Percentiles rank a stretch among this genome's conserved stretches.
Evolutionary conservation across 2,329 filamentous ascomycete genomes (phyloP).

Genomic region (Calonectria honghensis): DNA sequence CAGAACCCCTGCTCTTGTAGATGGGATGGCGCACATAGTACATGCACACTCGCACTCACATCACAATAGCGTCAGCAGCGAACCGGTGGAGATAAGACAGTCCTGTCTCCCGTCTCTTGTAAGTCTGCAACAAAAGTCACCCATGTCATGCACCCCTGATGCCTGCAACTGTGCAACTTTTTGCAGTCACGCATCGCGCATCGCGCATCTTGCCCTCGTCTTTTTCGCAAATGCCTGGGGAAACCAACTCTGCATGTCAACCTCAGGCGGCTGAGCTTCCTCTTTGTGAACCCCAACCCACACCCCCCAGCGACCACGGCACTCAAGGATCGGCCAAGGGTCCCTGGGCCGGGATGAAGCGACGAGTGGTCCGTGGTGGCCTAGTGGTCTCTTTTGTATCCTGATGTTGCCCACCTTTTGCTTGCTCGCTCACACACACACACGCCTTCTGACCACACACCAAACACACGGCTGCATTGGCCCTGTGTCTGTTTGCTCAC

Average conservation of each 20-base stretch:
- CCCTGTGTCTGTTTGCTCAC: slow-evolving; percentile 1
- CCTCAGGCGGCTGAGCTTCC: slow-evolving; percentile 25
- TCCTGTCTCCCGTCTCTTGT: background rate
- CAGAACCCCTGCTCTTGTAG: slow-evolving; percentile 16
- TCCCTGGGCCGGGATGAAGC: slow-evolving; percentile 31
- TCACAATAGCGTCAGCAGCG: slow-evolving; percentile 29
- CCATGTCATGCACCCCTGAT: background rate
- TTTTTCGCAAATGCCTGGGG: background rate
- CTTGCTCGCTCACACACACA: background rate
- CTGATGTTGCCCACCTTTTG: background rate
- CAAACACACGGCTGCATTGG: slow-evolving; percentile 13
- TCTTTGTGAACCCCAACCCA: slow-evolving; percentile 39
- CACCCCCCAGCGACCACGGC: slow-evolving; percentile 16
- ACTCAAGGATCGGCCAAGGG: slow-evolving; percentile 30
- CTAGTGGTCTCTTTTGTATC: slow-evolving; percentile 24
- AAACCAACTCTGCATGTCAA: slow-evolving; percentile 15
- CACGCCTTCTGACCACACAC: slow-evolving; percentile 15
- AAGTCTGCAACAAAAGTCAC: background rate
- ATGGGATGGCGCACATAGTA: slow-evolving; percentile 30
- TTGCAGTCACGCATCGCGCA: background rate
- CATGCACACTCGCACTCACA: slow-evolving; percentile 12
- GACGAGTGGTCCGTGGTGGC: slow-evolving; percentile 35
- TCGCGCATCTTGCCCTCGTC: background rate
- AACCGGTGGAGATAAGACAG: slow-evolving; percentile 36
- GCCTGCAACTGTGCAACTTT: background rate